A percentile compares a stretch with the other conserved stretches of the same genome.
Evolutionary conservation across 2,329 filamentous ascomycete genomes (phyloP).

Genomic region (Rutstroemia sp.): DNA sequence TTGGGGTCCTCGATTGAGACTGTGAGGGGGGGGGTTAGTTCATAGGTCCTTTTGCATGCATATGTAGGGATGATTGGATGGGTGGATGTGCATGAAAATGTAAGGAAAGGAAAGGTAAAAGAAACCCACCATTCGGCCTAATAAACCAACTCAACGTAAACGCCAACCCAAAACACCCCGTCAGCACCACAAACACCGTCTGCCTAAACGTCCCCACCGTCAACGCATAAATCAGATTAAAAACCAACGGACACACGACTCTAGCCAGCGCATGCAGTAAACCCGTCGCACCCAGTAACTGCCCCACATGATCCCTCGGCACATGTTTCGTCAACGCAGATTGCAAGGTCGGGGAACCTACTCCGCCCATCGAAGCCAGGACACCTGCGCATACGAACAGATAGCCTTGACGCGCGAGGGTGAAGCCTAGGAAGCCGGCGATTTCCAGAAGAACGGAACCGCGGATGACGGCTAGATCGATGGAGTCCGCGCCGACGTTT

Average conservation of each 20-base stretch:
- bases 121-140: slow-evolving; percentile 58
- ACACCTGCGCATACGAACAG: slow-evolving; percentile 67
- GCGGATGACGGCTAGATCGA: slow-evolving; percentile 75
- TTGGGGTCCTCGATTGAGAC: slow-evolving; percentile 16
- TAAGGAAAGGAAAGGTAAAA: slow-evolving; percentile 31
- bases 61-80: no score
- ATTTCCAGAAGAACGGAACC: slow-evolving; percentile 69
- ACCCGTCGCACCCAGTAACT: slow-evolving; percentile 82
- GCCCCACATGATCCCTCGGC: slow-evolving; percentile 70
- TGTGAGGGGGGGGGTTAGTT: slow-evolving; percentile 2
- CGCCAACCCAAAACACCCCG: slow-evolving; percentile 56
- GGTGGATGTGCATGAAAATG: background rate
- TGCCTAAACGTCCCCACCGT: slow-evolving; percentile 76
- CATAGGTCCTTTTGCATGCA: no score
- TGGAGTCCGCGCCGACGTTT: slow-evolving; percentile 57
- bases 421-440: slow-evolving; percentile 68
- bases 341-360: slow-evolving; percentile 79
- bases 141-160: slow-evolving; percentile 64
- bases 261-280: slow-evolving; percentile 76
- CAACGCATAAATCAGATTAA: slow-evolving; percentile 77
- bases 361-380: slow-evolving; percentile 69
- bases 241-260: slow-evolving; percentile 71
- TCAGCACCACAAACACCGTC: slow-evolving; percentile 73
- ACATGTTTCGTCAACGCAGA: slow-evolving; percentile 86
- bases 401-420: slow-evolving; percentile 51